Base-by-base conservation (phyloP, 768 basidiomycete species). In the Collybia sordida region DNA sequence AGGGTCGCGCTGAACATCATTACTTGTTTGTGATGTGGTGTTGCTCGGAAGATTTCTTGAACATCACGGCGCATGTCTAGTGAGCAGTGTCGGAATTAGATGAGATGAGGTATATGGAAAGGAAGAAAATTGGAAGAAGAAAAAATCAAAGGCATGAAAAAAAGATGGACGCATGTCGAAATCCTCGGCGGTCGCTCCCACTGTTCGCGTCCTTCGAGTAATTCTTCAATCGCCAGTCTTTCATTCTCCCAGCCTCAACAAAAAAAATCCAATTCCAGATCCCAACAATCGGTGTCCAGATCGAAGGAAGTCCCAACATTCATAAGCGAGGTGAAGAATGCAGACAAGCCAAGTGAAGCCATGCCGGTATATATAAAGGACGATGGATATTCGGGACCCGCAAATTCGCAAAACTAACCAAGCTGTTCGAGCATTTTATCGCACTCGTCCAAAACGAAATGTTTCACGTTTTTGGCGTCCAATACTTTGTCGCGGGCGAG, bases 361-460 rank as follows among this genome's bases (percentile, higher is more conserved):
- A 69, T 66, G 70, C 64, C 58, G 72, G 75, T 69, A 73, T 74
- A 78, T 72, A 75, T 63, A 74, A 80, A 78, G 62, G 73, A 69
- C 64, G 74, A 74, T 70, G 68, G 67, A 73, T 70, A 71, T 68
- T 65, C 70, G 72, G 64, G 74, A 73, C 75, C 81, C 81, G 81
- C 78, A 86, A 87, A 83, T 77, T 78, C 81, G 86, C 79, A 86
- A 72, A 83, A 99, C 97, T 98, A 92, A 99, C 97, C 97, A 78
- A 99, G 94, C 85, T 94, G 90, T 83, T 99, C 97, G 69, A 99
- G 89, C 93, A 99, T 98, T 85, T 99, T 99, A 82, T 99, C 97
- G 82, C 97, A 99, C 78, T 99, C 97, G 82, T 99, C 97, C 70
- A 99, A 79, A 50, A 97, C 94, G 73, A 99, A 99, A 78, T 98